A percentile compares a stretch with the other conserved stretches of the same genome.
Conservation (phyloP, 2,329 filamentous ascomycete species). For the Anthostomella pinea region DNA sequence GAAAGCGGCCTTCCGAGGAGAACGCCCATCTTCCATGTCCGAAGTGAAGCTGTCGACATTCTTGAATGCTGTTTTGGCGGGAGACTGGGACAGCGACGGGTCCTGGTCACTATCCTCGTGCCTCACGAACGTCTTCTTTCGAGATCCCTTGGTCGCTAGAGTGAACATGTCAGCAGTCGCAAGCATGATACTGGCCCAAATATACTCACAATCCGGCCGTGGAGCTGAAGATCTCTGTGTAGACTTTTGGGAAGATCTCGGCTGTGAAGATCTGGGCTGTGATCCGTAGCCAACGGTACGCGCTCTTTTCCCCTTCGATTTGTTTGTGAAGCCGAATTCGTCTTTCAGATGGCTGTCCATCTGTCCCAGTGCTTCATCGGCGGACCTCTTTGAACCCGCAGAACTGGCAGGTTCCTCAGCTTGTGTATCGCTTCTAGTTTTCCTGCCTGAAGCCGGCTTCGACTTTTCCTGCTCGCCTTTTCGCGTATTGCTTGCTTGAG, state of each 20-base stretch:
- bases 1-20: conserved; percentile 10
- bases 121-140: no score
- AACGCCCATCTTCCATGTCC: conserved; percentile 9
- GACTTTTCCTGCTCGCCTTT: conserved; percentile 5
- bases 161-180: conserved; percentile 3
- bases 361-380: conserved; percentile 11
- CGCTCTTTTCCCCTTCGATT: conserved; percentile 5
- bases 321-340: conserved; percentile 11
- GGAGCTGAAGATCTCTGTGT: conserved; percentile 10
- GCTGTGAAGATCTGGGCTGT: conserved; percentile 13
- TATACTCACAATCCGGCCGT: conserved; percentile 10
- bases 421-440: conserved; percentile 2
- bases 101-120: no score
- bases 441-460: conserved; percentile 2
- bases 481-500: conserved; percentile 4
- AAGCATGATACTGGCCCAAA: not conserved
- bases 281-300: conserved; percentile 12
- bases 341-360: conserved; percentile 13
- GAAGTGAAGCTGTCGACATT: not conserved
- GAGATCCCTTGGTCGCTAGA: not conserved
- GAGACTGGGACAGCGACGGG: no score
- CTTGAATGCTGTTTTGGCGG: conserved; percentile 9
- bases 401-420: conserved; percentile 16
- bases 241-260: conserved; percentile 14
- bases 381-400: conserved; percentile 23